phyloP scores from a whole-genome alignment of 208 protist genomes.

The Entamoeba moshkovskii region DNA sequence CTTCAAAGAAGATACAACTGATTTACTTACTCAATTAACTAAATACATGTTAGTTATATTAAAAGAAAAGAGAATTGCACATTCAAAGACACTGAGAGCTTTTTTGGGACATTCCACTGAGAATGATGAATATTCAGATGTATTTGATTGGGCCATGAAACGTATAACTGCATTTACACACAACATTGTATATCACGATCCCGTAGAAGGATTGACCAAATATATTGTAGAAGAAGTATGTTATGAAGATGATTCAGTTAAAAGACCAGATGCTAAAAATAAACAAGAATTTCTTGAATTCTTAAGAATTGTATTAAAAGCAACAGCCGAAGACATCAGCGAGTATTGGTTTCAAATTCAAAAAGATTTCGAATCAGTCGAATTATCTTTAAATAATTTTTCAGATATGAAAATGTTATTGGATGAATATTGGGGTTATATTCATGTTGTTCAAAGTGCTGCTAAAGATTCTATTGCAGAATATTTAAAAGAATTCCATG shows the following conservation, averaged over 20 bases:
- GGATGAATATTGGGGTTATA: background rate
- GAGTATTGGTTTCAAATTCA: background rate
- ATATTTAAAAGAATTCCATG: background rate
- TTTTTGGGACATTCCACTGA: background rate
- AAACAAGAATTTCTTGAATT: background rate
- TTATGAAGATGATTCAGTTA: background rate
- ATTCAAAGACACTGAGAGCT: background rate
- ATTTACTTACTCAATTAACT: background rate
- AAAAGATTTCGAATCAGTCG: background rate
- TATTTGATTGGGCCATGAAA: background rate
- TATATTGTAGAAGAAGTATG: background rate
- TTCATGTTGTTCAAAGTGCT: background rate
- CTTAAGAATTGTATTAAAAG: background rate
- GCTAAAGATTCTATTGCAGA: background rate
- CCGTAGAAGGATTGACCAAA: background rate
- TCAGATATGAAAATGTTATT: background rate
- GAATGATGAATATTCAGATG: background rate
- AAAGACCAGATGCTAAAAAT: background rate
- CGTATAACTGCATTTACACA: background rate
- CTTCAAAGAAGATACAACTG: background rate
- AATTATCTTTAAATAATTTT: background rate
- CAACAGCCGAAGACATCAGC: background rate
- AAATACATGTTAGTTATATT: background rate
- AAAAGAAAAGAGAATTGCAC: background rate
- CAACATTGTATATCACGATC: background rate